Conservation (phyloP, 306 rosid genomes). For the Prunus mira region DNA sequence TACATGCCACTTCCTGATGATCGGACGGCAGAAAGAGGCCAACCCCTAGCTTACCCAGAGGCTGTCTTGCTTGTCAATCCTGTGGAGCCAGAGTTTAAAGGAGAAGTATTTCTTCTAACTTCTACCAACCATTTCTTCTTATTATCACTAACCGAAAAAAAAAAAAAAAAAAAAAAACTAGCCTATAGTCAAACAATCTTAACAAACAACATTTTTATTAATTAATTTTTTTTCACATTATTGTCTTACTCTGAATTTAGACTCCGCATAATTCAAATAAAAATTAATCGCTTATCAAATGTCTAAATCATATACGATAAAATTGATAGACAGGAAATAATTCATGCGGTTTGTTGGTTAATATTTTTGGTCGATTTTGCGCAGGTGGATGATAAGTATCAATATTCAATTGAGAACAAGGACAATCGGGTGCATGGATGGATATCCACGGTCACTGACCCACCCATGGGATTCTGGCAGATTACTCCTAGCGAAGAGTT, state of each 20-base stretch:
- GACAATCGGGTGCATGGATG: conserved; percentile 76
- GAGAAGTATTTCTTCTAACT: conserved; percentile 43
- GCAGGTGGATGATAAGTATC: conserved; percentile 82
- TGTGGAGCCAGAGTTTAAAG: conserved; percentile 58
- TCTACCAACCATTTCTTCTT: not conserved
- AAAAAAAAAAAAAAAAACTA: not conserved
- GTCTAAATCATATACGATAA: too few species aligned
- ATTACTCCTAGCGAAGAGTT: conserved; percentile 72
- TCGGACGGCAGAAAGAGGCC: conserved; percentile 47
- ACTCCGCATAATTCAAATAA: too few species aligned
- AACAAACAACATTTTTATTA: too few species aligned
- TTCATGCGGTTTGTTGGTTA: not conserved
- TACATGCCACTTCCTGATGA: conserved; percentile 80
- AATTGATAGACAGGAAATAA: too few species aligned
- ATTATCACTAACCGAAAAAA: not conserved
- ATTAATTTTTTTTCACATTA: too few species aligned
- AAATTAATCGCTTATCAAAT: too few species aligned
- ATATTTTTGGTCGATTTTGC: not conserved
- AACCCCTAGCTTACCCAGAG: conserved; percentile 54
- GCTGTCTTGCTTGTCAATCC: conserved; percentile 74
- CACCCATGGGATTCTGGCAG: conserved; percentile 64
- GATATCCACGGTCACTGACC: conserved; percentile 39
- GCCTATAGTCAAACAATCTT: too few species aligned
- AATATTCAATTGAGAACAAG: conserved; percentile 59
- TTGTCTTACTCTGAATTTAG: too few species aligned